Percentiles rank a stretch among this genome's conserved stretches.
These are phyloP conservation scores for Trichaptum fuscoviolaceum DNA, from an alignment of 768 basidiomycete species.

Conservation along the genomic window DNA sequence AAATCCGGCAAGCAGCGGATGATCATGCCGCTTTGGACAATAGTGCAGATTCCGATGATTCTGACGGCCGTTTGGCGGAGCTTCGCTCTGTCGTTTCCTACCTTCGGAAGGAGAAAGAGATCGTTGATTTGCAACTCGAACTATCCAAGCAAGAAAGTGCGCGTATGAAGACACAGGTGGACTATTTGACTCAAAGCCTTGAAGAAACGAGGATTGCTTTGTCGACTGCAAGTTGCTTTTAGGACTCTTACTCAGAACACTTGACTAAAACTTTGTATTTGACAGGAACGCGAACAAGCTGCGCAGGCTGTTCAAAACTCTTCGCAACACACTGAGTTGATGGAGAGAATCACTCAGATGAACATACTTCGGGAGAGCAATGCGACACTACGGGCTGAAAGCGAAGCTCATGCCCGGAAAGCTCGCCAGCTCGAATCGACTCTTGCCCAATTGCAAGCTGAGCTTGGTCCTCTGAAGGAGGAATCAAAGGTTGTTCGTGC, in stretches of 20 bases:
- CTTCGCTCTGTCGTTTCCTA: constrained; percentile 76
- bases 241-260: constrained; percentile 3
- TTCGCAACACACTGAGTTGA: constrained; percentile 75
- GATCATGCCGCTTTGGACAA: constrained; percentile 37
- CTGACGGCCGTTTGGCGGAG: constrained; percentile 63
- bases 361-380: constrained; percentile 88
- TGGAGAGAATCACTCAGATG: constrained; percentile 83
- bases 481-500: constrained; percentile 60
- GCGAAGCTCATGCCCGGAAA: constrained; percentile 64
- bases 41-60: constrained; percentile 41
- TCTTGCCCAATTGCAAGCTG: constrained; percentile 48
- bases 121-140: constrained; percentile 82
- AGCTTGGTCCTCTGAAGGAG: constrained; percentile 74
- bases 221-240: constrained; percentile 48
- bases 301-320: constrained; percentile 66
- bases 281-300: constrained; percentile 76
- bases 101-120: constrained; percentile 87
- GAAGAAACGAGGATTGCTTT: constrained; percentile 67
- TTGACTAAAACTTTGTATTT: background rate
- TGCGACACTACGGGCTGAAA: constrained; percentile 73
- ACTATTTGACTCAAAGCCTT: constrained; percentile 62
- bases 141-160: constrained; percentile 73
- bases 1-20: constrained; percentile 69
- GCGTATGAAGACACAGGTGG: constrained; percentile 69
- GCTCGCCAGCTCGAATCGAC: constrained; percentile 61